phyloP scores from a whole-genome alignment of 1,139 yeast genomes.

The Yamadazyma buinensis region DNA sequence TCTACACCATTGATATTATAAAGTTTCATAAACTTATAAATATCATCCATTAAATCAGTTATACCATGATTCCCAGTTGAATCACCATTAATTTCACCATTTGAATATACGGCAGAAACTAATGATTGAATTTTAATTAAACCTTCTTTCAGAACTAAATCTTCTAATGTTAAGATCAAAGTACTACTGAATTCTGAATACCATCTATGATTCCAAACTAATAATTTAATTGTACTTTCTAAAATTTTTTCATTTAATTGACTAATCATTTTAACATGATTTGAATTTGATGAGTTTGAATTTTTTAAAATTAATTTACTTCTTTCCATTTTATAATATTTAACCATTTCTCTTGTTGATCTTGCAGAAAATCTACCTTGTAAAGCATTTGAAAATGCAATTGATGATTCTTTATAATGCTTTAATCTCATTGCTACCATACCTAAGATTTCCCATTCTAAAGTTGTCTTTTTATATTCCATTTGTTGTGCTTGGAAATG shows the following conservation, averaged over 20 bases:
- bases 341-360: constrained; percentile 72
- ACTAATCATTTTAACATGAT: constrained; percentile 40
- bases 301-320: constrained; percentile 32
- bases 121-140: constrained; percentile 70
- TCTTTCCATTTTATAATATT: constrained; percentile 53
- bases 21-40: constrained; percentile 45
- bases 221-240: constrained; percentile 67
- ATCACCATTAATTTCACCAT: constrained; percentile 13
- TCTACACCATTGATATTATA: constrained; percentile 44
- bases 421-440: constrained; percentile 74
- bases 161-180: constrained; percentile 51
- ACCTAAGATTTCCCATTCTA: constrained; percentile 95
- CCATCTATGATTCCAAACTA: constrained; percentile 98
- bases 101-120: constrained; percentile 67
- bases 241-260: constrained; percentile 60
- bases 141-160: constrained; percentile 72
- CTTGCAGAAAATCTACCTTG: constrained; percentile 77
- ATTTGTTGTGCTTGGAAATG: constrained; percentile 67
- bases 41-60: constrained; percentile 54
- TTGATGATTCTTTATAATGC: constrained; percentile 75
- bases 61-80: constrained; percentile 47
- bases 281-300: constrained; percentile 19
- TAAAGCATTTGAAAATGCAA: constrained; percentile 78
- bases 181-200: constrained; percentile 83
- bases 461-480: constrained; percentile 71